Evolutionary conservation across 441 rosid genomes (phyloP), one percentile per base, ranked within the genome.

Genomic region (Populus tomentosa): DNA sequence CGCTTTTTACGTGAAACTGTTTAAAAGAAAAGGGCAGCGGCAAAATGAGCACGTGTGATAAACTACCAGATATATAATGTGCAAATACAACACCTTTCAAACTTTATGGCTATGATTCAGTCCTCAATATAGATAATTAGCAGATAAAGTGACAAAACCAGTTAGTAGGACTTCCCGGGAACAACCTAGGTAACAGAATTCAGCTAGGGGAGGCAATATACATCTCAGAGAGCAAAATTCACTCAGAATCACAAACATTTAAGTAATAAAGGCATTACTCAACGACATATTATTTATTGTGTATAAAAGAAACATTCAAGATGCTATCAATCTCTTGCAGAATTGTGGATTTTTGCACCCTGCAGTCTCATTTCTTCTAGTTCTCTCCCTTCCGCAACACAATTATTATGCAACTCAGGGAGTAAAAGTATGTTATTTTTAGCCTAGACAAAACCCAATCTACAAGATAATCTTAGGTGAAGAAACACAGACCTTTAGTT

Each of bases 1-100:
- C 96, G 86, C 88, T 89, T 96, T 82, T 94, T 96, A 76, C 98
- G 93, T 67, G 80, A 61, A 81, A 86, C 99, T 96, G 88, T 56
- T 18, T 28, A 65, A 63, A 73, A 68, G 61, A 13, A 73, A 33
- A 23, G 26, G 42, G 1, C 1, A 67, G 42, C 3, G 50, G n/a
- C 23, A 62, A 33, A 30, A 65, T 62, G 65, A 72, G 38, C 23
- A 78, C 33, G 7, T 36, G 24, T 26, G 53, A 6, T 46, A 40
- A 59, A 18, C 23, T 20, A 24, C 11, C 20, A 62, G 10, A 13
- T 4, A 18, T n/a, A 67, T 36, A 35, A 30, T 46, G 24, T 50
- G 50, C 23, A 65, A 21, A 10, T 23, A 24, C 26, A 30, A 10
- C 8, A 56, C 18, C 32, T 13, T 67, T 10, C 18, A 16, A 23